phyloP scores from a whole-genome alignment of 176 grass and related monocot genomes.

The Hsuehochloa calcarea region DNA sequence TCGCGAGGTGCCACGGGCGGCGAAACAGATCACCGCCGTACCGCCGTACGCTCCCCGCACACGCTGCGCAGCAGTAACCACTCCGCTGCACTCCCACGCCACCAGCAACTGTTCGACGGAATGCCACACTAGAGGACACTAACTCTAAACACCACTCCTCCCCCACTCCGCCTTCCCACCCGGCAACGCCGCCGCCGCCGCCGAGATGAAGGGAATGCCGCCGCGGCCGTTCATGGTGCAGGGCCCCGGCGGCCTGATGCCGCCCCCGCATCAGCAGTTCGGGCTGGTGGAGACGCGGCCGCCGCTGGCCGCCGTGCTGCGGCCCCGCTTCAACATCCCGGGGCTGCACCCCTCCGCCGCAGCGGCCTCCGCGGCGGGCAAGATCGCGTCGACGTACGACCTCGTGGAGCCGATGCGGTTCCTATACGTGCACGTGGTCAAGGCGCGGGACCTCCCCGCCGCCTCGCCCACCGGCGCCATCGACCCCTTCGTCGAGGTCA shows the following conservation, averaged over 20 bases:
- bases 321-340: conserved; percentile 63
- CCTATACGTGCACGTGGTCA: conserved; percentile 90
- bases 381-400: conserved; percentile 93
- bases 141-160: background rate
- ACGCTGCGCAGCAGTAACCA: background rate
- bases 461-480: conserved; percentile 63
- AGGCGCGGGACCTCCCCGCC: conserved; percentile 78
- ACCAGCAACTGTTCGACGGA: conserved; percentile 25
- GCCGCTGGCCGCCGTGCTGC: conserved; percentile 61
- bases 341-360: conserved; percentile 45
- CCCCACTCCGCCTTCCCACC: background rate
- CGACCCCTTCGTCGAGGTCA: conserved; percentile 87
- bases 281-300: conserved; percentile 82
- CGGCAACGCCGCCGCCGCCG: conserved; percentile 11
- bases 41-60: background rate
- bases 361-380: conserved; percentile 32
- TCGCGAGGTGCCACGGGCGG: background rate
- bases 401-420: conserved; percentile 85
- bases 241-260: conserved; percentile 40
- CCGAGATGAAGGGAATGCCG: conserved; percentile 60
- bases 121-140: conserved; percentile 30
- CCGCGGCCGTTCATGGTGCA: conserved; percentile 42
- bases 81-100: background rate
- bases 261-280: conserved; percentile 56
- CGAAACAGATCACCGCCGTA: conserved; percentile 6